phyloP scores from a whole-genome alignment of 2,329 filamentous ascomycete genomes.

The Beauveria pseudobassiana region DNA sequence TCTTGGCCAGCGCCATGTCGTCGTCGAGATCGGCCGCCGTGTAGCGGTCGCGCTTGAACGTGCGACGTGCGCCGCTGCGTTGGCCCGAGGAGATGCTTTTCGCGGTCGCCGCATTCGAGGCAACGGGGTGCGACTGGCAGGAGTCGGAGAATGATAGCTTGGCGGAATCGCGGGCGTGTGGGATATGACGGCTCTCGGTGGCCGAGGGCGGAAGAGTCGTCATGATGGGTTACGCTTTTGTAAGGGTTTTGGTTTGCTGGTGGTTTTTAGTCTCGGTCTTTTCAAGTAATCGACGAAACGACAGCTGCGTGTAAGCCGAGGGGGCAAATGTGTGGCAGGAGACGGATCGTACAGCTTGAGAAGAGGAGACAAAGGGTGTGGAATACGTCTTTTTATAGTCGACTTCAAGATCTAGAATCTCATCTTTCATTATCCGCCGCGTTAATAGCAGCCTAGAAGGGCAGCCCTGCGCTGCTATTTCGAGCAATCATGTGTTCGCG shows the following conservation, averaged over 20 bases:
- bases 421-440: background rate
- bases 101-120: background rate
- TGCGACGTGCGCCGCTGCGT: background rate
- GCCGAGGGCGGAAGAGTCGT: background rate
- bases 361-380: background rate
- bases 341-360: background rate
- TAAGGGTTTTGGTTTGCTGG: background rate
- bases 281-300: background rate
- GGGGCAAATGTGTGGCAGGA: background rate
- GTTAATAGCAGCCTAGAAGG: background rate
- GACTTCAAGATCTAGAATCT: background rate
- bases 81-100: background rate
- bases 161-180: background rate
- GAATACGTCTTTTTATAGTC: background rate
- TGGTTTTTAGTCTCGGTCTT: background rate
- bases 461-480: background rate
- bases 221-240: background rate
- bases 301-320: background rate
- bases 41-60: background rate
- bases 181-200: background rate
- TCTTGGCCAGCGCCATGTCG: slow-evolving; percentile 2
- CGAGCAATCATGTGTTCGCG: background rate
- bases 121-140: background rate
- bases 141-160: background rate
- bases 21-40: background rate